Percentiles rank a stretch among this genome's conserved stretches.
phyloP scores from a whole-genome alignment of 1,284 basidiomycete species.

The Cutaneotrichosporon cyanovorans region DNA sequence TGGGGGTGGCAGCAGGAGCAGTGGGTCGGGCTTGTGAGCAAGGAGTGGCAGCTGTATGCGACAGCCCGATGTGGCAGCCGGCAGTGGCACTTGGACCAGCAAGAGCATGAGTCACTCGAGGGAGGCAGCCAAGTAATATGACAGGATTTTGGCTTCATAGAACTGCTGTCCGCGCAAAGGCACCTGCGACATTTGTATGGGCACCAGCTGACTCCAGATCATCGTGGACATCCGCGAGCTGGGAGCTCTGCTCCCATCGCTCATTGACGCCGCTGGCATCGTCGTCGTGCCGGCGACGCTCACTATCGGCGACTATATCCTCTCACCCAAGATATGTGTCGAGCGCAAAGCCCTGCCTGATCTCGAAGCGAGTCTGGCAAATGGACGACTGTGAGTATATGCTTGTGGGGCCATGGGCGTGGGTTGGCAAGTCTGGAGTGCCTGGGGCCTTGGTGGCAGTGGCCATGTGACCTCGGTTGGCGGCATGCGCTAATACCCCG shows the following conservation, averaged over 20 bases:
- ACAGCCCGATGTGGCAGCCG: no score
- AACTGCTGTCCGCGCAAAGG: not conserved
- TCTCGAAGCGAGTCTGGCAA: constrained; percentile 83
- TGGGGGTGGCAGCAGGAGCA: no score
- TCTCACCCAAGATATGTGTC: constrained; percentile 91
- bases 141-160: no score
- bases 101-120: not conserved
- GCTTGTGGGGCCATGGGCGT: no score
- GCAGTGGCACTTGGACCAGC: no score
- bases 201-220: constrained; percentile 54
- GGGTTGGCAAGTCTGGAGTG: no score
- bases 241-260: constrained; percentile 80
- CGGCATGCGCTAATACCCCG: no score
- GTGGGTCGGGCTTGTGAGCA: no score
- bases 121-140: no score
- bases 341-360: constrained; percentile 93
- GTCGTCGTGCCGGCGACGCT: constrained; percentile 82
- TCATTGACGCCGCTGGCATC: constrained; percentile 76
- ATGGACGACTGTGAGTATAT: constrained; percentile 74
- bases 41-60: no score
- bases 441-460: no score
- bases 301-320: constrained; percentile 91
- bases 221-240: constrained; percentile 97
- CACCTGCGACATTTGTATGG: not conserved
- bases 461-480: no score